Percentiles rank a stretch among this genome's conserved stretches.
Evolutionary conservation across 306 rosid species (phyloP).

Genomic region (Oemleria cerasiformis): DNA sequence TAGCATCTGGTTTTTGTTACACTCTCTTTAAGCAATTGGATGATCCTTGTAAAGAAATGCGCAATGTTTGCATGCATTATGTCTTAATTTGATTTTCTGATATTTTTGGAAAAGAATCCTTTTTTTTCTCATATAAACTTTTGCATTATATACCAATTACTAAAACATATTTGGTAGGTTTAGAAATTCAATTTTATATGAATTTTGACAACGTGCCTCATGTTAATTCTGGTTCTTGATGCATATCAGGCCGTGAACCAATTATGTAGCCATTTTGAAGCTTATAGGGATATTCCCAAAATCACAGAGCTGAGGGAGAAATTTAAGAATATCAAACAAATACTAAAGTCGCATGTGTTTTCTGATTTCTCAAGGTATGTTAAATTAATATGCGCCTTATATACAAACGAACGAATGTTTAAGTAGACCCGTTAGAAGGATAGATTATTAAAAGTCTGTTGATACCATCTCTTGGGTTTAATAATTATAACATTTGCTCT

Average conservation of each 20-base stretch:
- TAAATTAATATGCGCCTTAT: not conserved
- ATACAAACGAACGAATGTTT: not conserved
- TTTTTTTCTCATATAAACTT: not conserved
- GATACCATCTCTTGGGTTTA: not conserved
- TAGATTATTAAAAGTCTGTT: not conserved
- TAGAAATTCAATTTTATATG: not conserved
- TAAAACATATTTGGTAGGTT: not conserved
- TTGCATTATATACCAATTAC: not conserved
- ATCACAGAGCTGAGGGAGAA: constrained; percentile 97
- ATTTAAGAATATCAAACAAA: constrained; percentile 95
- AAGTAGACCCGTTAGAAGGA: not conserved
- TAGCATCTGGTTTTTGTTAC: not conserved
- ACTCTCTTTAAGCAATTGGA: not conserved
- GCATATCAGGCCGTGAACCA: constrained; percentile 93
- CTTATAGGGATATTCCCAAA: constrained; percentile 94
- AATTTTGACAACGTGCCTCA: not conserved
- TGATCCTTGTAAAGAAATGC: not conserved
- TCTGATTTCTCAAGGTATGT: constrained; percentile 94
- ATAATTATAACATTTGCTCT: not conserved
- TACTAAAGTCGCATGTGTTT: constrained; percentile 93
- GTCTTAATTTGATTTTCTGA: not conserved
- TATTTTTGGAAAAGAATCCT: not conserved
- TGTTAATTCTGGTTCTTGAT: constrained; percentile 29
- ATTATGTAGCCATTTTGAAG: constrained; percentile 95
- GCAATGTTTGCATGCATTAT: not conserved